Base-by-base conservation (phyloP, 495 filamentous ascomycete genomes). In the Aspergillus indologenus region DNA sequence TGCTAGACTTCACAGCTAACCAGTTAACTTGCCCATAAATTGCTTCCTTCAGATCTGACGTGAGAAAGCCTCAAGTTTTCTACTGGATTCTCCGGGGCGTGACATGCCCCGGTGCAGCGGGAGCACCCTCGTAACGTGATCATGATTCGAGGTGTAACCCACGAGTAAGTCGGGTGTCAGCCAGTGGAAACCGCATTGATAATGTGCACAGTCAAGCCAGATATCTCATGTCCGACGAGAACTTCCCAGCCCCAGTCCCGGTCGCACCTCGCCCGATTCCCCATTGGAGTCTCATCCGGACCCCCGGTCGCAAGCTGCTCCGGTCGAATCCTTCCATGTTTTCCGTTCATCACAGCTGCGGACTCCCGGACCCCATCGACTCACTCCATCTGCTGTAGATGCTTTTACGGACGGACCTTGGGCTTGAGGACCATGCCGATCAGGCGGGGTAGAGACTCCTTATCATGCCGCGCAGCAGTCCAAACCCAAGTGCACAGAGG, bases 101-200 rank as follows among this genome's bases (percentile, higher is more conserved):
- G 34, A 40, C 12, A 26, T 21, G 47, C 20, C 22, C 48, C 29
- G 6, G 23, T 17, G 34, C 48, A 17, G 22, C 48, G 48, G 48
- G 4, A 51, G 23, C 15, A 24, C 3, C 48, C 48, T 31, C 48
- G 48, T 51, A 51, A 40, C 34, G 34, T 11, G 23, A 51, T n/a
- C 22, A 51, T 31, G 15, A 15, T 23, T 31, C 18, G 48, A 51
- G 23, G 48, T 51, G 48, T 51, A 26, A 51, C 48, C 48, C n/a
- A n/a, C 47, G 20, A 22, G 26, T 29, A 29, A 29, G 26, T 9
- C 26, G 3, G 26, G 9, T 29, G 26, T 9, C 4, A 29, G 26
- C 26, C 26, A 29, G 26, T 9, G 26, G 26, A 29, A 29, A 29
- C 3, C 26, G 26, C 3, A 9, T 29, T 29, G 4, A 4, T 3